Evolutionary conservation across 2,329 filamentous ascomycete genomes (phyloP).

Genomic region (Phyllosticta citrichinensis): DNA sequence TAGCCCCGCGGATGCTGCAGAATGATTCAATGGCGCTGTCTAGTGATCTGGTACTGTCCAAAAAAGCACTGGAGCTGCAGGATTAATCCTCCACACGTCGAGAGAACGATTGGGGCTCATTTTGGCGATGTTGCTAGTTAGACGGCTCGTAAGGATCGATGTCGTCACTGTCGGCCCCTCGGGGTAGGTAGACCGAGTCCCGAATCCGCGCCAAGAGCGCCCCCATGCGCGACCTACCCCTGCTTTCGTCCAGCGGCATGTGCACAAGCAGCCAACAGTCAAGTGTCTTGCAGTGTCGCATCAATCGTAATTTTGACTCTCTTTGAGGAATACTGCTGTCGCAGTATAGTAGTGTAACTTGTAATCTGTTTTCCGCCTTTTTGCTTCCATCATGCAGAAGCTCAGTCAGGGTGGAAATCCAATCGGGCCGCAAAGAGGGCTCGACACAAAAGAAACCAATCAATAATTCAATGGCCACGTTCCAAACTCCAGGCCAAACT

Average conservation of each 20-base stretch:
- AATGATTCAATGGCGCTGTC: slow-evolving; percentile 4
- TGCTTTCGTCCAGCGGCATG: not conserved
- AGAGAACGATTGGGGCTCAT: not conserved
- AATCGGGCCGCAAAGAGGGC: not conserved
- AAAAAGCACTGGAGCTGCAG: not conserved
- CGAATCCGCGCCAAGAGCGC: not conserved
- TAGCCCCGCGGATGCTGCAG: not conserved
- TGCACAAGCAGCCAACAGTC: not conserved
- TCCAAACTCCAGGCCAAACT: not conserved
- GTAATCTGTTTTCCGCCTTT: not conserved
- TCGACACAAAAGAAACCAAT: not conserved
- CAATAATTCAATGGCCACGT: not conserved
- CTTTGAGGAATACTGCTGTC: not conserved
- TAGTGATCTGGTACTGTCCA: not conserved
- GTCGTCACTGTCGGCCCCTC: not conserved
- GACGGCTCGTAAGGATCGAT: not conserved
- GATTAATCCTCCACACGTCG: not conserved
- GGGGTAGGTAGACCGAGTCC: not conserved
- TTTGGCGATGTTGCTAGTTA: slow-evolving; percentile 5
- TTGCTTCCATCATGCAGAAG: not conserved
- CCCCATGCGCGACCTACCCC: not conserved
- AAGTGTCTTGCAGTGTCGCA: not conserved
- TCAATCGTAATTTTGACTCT: not conserved
- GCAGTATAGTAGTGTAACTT: not conserved
- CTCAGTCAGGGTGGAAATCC: not conserved